Evolutionary conservation across 2,329 filamentous ascomycete genomes (phyloP), one percentile per base, ranked within the genome.

Genomic region (Fusarium verrucosum): DNA sequence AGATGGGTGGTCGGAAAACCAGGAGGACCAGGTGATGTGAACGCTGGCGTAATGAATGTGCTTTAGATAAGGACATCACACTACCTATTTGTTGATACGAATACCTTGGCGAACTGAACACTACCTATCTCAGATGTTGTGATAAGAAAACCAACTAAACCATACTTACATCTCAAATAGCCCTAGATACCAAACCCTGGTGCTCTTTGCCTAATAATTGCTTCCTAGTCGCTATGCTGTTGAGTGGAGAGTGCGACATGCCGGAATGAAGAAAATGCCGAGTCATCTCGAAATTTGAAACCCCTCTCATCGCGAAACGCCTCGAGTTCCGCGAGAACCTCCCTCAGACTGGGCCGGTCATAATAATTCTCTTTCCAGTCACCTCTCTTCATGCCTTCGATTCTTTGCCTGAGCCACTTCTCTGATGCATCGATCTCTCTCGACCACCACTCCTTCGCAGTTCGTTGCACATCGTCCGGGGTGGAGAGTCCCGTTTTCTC

Each of bases 341-440:
- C 77, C 35, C 70, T 73, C 41, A 86, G 67, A 10, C 66, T 81
- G 2, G 84, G 83, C 8, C 84, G 76, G 25, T 77, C 71, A 62
- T 81, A 86, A 61, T 80, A 80, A 60, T 86, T 86, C 42, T 79
- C 79, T 19, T 80, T 76, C 83, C 83, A 85, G 40, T 73, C 69
- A 4, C 82, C 82, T 7, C 58, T 68, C 58, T 75, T 76, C 62
- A 76, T 73, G 16, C 74, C 75, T 30, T 75, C 72, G 4, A 77
- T 71, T 53, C 84, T 77, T 47, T 75, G 66, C 22, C 72, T 67
- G 37, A 86, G 70, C 72, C 83, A 86, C 9, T 73, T 69, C 70
- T 84, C 81, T 0, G 84, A 81, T 28, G 74, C 77, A 23, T 76
- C 71, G 43, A 86, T 75, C 71, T 86, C 83, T 25, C 63, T 70